Percentiles rank a stretch among this genome's conserved stretches.
Evolutionary conservation across 441 rosid genomes (phyloP).

Genomic region (Populus hybrid): DNA sequence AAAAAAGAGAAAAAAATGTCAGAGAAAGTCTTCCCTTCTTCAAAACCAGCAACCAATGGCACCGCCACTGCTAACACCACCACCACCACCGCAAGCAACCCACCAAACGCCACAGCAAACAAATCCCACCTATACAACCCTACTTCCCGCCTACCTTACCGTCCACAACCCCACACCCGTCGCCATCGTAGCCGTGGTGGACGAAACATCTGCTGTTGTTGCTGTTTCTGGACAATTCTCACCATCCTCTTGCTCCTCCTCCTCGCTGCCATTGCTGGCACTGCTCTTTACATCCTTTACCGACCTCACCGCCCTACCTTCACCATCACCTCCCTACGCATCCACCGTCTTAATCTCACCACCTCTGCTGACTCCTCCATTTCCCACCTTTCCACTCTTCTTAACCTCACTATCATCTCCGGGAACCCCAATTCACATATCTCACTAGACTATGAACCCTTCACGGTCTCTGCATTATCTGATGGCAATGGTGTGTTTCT

Average conservation of each 20-base stretch:
- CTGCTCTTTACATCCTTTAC: slow-evolving; percentile 61
- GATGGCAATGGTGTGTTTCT: slow-evolving; percentile 31
- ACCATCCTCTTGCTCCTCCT: slow-evolving; percentile 49
- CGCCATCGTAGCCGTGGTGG: slow-evolving; percentile 49
- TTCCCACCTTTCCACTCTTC: slow-evolving; percentile 39
- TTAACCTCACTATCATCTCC: slow-evolving; percentile 62
- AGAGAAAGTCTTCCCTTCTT: slow-evolving; percentile 61
- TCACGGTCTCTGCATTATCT: slow-evolving; percentile 38
- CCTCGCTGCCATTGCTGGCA: slow-evolving; percentile 43
- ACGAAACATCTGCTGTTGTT: slow-evolving; percentile 64
- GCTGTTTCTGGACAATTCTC: slow-evolving; percentile 64
- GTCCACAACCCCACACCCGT: slow-evolving; percentile 60
- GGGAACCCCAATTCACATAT: slow-evolving; percentile 80
- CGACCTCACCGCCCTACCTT: slow-evolving; percentile 82
- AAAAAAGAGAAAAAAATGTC: slow-evolving; percentile 27
- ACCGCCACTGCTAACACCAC: slow-evolving; percentile 4
- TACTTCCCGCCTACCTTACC: slow-evolving; percentile 47
- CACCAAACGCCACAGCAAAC: slow-evolving; percentile 28
- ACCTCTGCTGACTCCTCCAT: slow-evolving; percentile 58
- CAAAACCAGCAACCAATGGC: slow-evolving; percentile 46
- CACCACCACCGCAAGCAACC: slow-evolving; percentile 9
- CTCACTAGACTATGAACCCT: slow-evolving; percentile 50
- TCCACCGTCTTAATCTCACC: slow-evolving; percentile 66
- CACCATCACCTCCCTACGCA: slow-evolving; percentile 58
- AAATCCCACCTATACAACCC: slow-evolving; percentile 59